Evolutionary conservation across 73 alveolate genomes (phyloP).

Genomic region (Durusdinium trenchii): DNA sequence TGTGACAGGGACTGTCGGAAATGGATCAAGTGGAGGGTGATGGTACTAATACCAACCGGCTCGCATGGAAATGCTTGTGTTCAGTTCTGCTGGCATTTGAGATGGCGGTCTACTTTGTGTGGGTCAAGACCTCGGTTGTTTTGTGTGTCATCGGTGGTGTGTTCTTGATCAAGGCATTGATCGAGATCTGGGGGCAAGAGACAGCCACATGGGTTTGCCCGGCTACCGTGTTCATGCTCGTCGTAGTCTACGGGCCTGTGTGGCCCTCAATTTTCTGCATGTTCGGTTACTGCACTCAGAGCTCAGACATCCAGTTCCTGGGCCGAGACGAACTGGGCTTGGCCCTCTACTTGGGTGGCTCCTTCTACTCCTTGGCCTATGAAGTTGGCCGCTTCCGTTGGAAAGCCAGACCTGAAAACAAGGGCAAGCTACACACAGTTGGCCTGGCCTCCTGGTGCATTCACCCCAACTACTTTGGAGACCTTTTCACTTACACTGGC

Average conservation of each 20-base stretch:
- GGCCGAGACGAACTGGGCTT: background rate
- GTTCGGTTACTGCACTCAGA: background rate
- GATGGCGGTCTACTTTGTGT: background rate
- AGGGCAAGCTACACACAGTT: conserved; percentile 54
- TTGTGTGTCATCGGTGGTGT: background rate
- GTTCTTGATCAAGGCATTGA: conserved; percentile 10
- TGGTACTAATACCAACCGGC: background rate
- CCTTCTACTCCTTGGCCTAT: background rate
- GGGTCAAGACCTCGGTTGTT: background rate
- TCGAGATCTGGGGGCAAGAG: conserved; percentile 44
- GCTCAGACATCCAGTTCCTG: background rate
- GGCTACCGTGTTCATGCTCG: background rate
- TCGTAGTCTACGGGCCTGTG: background rate
- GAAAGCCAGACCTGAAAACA: conserved; percentile 50
- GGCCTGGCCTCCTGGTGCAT: conserved; percentile 51
- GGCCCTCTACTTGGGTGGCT: background rate
- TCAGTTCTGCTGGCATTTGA: background rate
- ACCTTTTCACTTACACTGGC: conserved; percentile 53
- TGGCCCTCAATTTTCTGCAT: background rate
- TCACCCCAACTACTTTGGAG: conserved; percentile 70
- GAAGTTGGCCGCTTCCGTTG: conserved; percentile 34
- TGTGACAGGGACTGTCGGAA: background rate
- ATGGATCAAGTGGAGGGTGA: conserved; percentile 53
- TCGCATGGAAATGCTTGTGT: conserved; percentile 7
- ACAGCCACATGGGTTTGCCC: background rate